Evolutionary conservation across 1,139 yeast genomes (phyloP).

Genomic region (Hemisphaericaspora subhashii): DNA sequence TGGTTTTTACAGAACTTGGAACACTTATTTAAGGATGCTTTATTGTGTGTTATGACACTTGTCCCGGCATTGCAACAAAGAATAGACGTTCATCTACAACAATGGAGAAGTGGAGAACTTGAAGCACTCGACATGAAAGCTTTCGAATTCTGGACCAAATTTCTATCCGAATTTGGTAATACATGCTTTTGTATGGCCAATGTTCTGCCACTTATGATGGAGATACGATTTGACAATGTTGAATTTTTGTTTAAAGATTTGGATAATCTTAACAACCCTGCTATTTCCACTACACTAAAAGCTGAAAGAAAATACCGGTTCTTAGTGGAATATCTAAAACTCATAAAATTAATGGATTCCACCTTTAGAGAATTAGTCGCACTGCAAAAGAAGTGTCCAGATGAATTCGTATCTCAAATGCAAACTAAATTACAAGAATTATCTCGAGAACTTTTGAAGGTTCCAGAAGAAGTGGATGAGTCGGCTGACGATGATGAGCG

Average conservation of each 20-base stretch:
- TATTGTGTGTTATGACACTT: slow-evolving; percentile 22
- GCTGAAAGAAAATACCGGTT: slow-evolving; percentile 14
- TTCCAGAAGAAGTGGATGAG: too few relatives aligned
- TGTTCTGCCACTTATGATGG: slow-evolving; percentile 6
- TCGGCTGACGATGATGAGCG: too few relatives aligned
- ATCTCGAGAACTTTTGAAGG: too few relatives aligned
- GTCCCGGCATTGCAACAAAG: slow-evolving; percentile 20
- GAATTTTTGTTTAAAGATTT: neutral
- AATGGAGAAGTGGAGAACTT: slow-evolving; percentile 22
- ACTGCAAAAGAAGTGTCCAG: slow-evolving; percentile 7
- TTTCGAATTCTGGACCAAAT: slow-evolving; percentile 5
- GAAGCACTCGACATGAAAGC: slow-evolving; percentile 16
- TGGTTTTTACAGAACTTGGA: slow-evolving; percentile 11
- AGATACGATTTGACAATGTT: slow-evolving; percentile 1
- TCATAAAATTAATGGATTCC: slow-evolving; percentile 12
- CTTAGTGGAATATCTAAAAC: slow-evolving; percentile 14
- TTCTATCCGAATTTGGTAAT: slow-evolving; percentile 6
- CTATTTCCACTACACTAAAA: slow-evolving; percentile 2
- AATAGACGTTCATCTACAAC: slow-evolving; percentile 17
- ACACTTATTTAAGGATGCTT: slow-evolving; percentile 22
- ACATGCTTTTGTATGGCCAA: too few relatives aligned
- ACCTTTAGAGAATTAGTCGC: slow-evolving; percentile 14
- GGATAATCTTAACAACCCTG: slow-evolving; percentile 4
- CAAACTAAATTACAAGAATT: too few relatives aligned
- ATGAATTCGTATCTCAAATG: slow-evolving; percentile 6